Conservation (phyloP, 1,139 yeast species). For the Wickerhamomyces sp. region DNA sequence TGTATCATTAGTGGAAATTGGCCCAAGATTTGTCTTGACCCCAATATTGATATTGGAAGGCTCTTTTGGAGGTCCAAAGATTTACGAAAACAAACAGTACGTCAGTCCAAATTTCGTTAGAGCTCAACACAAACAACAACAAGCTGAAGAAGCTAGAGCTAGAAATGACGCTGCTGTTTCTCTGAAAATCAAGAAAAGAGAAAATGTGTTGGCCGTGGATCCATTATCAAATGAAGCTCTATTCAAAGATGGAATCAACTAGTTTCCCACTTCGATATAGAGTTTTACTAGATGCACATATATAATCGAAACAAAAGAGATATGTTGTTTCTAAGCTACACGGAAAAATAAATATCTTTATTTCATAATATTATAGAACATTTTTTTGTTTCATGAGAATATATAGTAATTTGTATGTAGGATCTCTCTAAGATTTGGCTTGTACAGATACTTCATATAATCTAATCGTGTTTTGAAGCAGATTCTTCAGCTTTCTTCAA, state of each 20-base stretch:
- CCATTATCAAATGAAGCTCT: conserved; percentile 79
- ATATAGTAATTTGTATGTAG: not conserved
- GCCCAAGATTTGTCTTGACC: conserved; percentile 94
- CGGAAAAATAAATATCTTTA: not conserved
- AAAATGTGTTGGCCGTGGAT: conserved; percentile 68
- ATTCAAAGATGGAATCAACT: conserved; percentile 42
- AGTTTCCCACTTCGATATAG: too few relatives aligned
- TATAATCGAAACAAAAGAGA: too few relatives aligned
- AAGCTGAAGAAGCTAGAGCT: conserved; percentile 73
- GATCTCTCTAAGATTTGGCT: not conserved
- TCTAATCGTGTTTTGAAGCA: conserved; percentile 17
- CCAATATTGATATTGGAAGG: conserved; percentile 92
- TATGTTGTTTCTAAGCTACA: not conserved
- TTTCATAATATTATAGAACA: not conserved
- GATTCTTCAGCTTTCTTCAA: conserved; percentile 37
- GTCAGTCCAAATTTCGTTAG: conserved; percentile 94
- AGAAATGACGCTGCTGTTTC: conserved; percentile 79
- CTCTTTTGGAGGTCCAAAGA: conserved; percentile 96
- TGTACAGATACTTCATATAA: not conserved
- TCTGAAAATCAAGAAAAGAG: conserved; percentile 71
- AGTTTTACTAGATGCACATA: too few relatives aligned
- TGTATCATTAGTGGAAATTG: conserved; percentile 83
- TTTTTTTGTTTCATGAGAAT: not conserved
- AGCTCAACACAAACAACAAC: conserved; percentile 77
- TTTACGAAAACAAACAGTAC: conserved; percentile 93